Evolutionary conservation across 75 land plant species (phyloP).

Genomic region (Selaginella moellendorffii): DNA sequence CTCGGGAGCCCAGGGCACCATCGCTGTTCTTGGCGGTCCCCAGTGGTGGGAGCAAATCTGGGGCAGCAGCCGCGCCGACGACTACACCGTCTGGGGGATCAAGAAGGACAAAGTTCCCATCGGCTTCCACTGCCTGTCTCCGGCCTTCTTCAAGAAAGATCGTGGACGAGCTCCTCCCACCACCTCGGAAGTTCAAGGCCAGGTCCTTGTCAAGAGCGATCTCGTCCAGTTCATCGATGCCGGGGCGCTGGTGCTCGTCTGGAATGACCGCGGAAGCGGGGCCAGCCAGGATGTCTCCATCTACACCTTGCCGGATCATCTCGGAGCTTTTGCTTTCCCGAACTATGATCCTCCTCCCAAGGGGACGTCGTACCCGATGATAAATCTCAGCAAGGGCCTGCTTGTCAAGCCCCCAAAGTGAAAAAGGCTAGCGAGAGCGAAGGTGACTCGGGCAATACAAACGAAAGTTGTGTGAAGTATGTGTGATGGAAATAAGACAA

Average conservation of each 20-base stretch:
- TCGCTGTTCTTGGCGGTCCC: not conserved
- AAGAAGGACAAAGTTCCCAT: constrained; percentile 3
- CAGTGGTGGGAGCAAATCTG: constrained; percentile 1
- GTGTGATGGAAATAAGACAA: too few relatives aligned
- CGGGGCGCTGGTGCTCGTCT: not conserved
- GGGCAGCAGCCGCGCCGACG: not conserved
- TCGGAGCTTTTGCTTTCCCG: constrained; percentile 2
- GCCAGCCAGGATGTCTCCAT: constrained; percentile 4
- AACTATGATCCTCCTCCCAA: constrained; percentile 6
- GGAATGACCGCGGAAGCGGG: not conserved
- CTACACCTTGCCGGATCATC: not conserved
- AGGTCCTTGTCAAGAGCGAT: constrained; percentile 4
- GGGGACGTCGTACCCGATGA: not conserved
- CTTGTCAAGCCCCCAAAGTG: not conserved
- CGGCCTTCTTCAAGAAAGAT: constrained; percentile 8
- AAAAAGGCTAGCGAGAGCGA: too few relatives aligned
- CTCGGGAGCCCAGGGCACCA: not conserved
- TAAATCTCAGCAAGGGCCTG: not conserved
- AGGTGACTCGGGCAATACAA: too few relatives aligned
- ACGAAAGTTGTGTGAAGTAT: too few relatives aligned
- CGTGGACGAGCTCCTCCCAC: not conserved
- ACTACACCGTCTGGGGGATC: constrained; percentile 2
- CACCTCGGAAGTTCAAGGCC: not conserved
- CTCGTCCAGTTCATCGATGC: not conserved
- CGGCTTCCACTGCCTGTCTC: constrained; percentile 1